Conservation (phyloP, 306 rosid species). For the Acmispon strigosus region DNA sequence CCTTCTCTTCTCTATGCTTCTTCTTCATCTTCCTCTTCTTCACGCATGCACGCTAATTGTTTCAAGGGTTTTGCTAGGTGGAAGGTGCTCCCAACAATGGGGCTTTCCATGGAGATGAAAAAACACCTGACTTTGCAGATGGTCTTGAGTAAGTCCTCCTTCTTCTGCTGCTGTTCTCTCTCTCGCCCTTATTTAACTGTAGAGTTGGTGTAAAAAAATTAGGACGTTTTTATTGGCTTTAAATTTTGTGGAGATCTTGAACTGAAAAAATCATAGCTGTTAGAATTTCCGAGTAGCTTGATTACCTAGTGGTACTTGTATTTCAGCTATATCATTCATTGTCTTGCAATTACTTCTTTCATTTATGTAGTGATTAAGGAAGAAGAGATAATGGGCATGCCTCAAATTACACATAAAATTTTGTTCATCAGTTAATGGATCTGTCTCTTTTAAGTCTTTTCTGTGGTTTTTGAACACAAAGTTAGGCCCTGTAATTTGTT, state of each 20-base stretch:
- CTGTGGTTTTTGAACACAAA: neutral
- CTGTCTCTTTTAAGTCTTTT: neutral
- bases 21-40: conserved; percentile 10
- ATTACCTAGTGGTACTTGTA: neutral
- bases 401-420: neutral
- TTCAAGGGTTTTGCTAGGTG: conserved; percentile 32
- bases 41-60: conserved; percentile 9
- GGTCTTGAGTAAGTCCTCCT: conserved; percentile 38
- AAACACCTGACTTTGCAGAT: conserved; percentile 32
- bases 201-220: neutral
- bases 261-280: neutral
- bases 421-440: neutral
- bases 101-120: conserved; percentile 32
- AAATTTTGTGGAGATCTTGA: neutral
- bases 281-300: neutral
- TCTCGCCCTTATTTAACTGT: neutral
- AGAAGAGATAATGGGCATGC: neutral
- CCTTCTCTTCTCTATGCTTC: conserved; percentile 19
- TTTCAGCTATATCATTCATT: neutral
- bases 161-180: neutral
- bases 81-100: conserved; percentile 40
- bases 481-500: neutral
- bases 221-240: neutral
- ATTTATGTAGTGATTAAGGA: neutral
- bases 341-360: neutral